phyloP scores from a whole-genome alignment of 2,329 filamentous ascomycete species.

The Cephalotrichum gorgonifer region DNA sequence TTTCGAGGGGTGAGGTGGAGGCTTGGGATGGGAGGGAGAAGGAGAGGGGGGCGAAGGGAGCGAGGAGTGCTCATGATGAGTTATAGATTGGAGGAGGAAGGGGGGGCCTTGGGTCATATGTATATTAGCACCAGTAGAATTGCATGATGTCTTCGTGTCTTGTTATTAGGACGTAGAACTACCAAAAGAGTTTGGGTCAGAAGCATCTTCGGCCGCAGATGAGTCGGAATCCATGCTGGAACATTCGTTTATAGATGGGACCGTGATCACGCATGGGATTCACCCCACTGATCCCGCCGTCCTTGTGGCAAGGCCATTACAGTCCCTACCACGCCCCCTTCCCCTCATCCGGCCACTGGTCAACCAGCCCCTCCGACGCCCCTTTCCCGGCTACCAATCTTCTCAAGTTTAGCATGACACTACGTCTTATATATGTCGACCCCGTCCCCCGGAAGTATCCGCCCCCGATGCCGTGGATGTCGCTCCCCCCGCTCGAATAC shows the following conservation, averaged over 20 bases:
- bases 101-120: neutral
- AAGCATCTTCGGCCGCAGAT: too few relatives aligned
- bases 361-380: neutral
- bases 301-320: too few relatives aligned
- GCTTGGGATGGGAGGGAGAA: conserved; percentile 21
- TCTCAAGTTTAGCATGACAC: conserved; percentile 5
- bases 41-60: neutral
- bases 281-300: too few relatives aligned
- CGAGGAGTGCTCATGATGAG: neutral
- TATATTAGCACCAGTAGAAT: neutral
- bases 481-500: conserved; percentile 5
- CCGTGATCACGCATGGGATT: too few relatives aligned
- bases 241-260: too few relatives aligned
- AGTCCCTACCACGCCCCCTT: conserved; percentile 5
- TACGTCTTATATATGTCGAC: conserved; percentile 3
- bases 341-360: conserved; percentile 8
- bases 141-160: too few relatives aligned
- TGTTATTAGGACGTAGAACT: too few relatives aligned
- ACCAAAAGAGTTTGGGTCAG: too few relatives aligned
- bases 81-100: too few relatives aligned
- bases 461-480: conserved; percentile 6
- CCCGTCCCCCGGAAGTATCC: conserved; percentile 6
- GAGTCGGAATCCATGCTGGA: too few relatives aligned
- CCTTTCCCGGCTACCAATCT: neutral
- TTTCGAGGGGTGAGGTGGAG: conserved; percentile 29